Base-by-base conservation (phyloP, 1,284 basidiomycete genomes). In the Gymnopus androsaceus region DNA sequence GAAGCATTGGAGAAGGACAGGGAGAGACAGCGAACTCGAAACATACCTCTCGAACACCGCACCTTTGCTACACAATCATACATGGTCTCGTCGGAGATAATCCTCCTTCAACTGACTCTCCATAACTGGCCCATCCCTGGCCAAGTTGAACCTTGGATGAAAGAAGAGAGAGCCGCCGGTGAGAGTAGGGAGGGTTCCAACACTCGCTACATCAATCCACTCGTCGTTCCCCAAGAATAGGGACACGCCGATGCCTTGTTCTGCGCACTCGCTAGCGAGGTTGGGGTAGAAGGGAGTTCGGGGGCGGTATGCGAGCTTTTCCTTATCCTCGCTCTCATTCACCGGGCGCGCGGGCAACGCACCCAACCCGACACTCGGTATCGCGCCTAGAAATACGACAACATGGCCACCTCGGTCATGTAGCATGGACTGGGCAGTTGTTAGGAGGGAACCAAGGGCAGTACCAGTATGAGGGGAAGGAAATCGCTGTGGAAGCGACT, bases 111-210 rank as follows among this genome's bases (percentile, higher is more conserved):
- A 69, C 66, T 98, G 92, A 21, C 88, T 87, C 25, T 80, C 72
- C 11, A 99, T 69, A 14, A 85, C 79, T 19, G 76, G 68, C 8
- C 81, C 80, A 68, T 98, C 94, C 42, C 90, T 81, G 2, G 75
- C 73, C 0, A 85, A 80, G 56, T 90, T 83, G 70, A 95, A 99
- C 33, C 92, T 84, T 6, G 97, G 96, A 67, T 97, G 92, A 76
- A 92, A 97, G 74, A 89, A 95, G 1, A 96, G 68, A 58, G 97
- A 94, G 17, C 97, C 97, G n/a, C 97, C 97, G 59, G 28, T 56
- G 49, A 36, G 21, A 46, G 54, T 44, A 40, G 54, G 34, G 42
- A 34, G 31, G 52, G 38, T 61, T 88, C 92, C 90, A 56, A 99
- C 85, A 1, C 91, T 92, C 1, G 90, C 96, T 1, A 98, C 76